These are phyloP conservation scores for Penicillium sp. DNA, from an alignment of 2,329 filamentous ascomycete genomes.

Conservation along the genomic window DNA sequence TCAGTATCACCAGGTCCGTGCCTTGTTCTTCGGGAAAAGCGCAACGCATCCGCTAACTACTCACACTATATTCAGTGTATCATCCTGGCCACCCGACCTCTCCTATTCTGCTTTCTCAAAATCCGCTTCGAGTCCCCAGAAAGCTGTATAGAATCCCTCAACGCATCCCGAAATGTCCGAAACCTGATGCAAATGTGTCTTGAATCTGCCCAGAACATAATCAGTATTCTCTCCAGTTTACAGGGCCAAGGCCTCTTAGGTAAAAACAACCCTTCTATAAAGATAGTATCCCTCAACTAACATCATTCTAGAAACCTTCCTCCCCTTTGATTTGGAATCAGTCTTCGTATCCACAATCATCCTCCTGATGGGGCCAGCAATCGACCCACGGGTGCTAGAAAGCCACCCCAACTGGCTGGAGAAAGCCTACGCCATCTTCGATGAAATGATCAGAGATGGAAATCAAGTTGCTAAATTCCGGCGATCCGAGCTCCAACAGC, in stretches of 20 bases:
- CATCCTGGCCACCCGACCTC: conserved; percentile 35
- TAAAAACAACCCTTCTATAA: conserved; percentile 20
- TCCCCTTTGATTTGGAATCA: conserved; percentile 43
- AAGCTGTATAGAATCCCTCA: conserved; percentile 23
- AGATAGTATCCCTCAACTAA: background rate
- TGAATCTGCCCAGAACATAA: conserved; percentile 39
- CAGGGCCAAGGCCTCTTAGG: conserved; percentile 43
- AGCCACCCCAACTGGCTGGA: conserved; percentile 33
- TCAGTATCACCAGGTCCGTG: conserved; percentile 34
- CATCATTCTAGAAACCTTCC: conserved; percentile 37
- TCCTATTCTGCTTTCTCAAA: conserved; percentile 40
- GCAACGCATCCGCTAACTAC: background rate
- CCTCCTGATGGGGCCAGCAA: conserved; percentile 33
- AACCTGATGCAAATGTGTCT: conserved; percentile 37
- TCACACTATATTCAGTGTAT: conserved; percentile 28
- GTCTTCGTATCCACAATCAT: conserved; percentile 40
- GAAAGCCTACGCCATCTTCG: conserved; percentile 39
- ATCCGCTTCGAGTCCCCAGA: conserved; percentile 26
- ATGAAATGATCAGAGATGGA: conserved; percentile 42
- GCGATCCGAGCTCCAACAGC: conserved; percentile 40
- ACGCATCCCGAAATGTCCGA: conserved; percentile 32
- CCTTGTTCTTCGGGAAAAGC: too few species aligned
- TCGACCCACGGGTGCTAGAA: conserved; percentile 33
- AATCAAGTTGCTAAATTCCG: conserved; percentile 42
- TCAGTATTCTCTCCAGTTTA: conserved; percentile 38